Conservation (phyloP, 225 moss, liverwort and hornwort genomes). For the Marchantia paleacea region DNA sequence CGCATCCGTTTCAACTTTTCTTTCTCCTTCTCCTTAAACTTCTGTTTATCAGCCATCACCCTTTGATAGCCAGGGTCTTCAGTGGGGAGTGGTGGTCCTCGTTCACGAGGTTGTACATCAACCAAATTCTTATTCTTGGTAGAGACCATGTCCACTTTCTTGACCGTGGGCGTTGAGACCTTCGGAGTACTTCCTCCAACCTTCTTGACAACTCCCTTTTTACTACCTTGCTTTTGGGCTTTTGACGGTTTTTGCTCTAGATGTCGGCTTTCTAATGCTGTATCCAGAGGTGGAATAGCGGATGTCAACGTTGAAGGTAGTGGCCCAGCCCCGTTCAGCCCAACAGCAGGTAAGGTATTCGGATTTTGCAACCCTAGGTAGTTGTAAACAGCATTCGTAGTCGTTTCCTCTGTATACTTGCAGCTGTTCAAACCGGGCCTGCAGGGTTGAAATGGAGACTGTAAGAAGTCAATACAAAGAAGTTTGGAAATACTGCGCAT, state of each 20-base stretch:
- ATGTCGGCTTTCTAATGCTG: slow-evolving; percentile 40
- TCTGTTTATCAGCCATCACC: slow-evolving; percentile 52
- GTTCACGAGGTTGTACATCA: slow-evolving; percentile 55
- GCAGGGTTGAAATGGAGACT: neutral
- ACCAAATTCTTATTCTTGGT: slow-evolving; percentile 78
- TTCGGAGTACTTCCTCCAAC: slow-evolving; percentile 30
- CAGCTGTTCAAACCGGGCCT: slow-evolving; percentile 89
- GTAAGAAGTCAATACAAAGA: neutral
- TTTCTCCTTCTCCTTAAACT: slow-evolving; percentile 53
- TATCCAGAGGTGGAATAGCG: slow-evolving; percentile 35
- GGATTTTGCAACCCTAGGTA: slow-evolving; percentile 72
- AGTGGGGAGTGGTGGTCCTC: slow-evolving; percentile 29
- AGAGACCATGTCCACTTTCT: slow-evolving; percentile 50
- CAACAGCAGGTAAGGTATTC: slow-evolving; percentile 35
- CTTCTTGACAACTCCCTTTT: slow-evolving; percentile 67
- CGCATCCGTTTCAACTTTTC: slow-evolving; percentile 69
- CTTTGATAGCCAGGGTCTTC: slow-evolving; percentile 48
- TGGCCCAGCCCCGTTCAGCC: slow-evolving; percentile 14
- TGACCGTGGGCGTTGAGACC: slow-evolving; percentile 27
- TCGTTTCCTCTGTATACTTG: slow-evolving; percentile 67
- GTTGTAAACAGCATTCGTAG: slow-evolving; percentile 78
- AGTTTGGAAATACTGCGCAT: too few relatives aligned
- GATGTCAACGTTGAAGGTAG: slow-evolving; percentile 28
- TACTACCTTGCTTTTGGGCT: slow-evolving; percentile 33
- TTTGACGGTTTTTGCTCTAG: slow-evolving; percentile 29